phyloP scores from a whole-genome alignment of 768 basidiomycete species.

The Mycena pura region DNA sequence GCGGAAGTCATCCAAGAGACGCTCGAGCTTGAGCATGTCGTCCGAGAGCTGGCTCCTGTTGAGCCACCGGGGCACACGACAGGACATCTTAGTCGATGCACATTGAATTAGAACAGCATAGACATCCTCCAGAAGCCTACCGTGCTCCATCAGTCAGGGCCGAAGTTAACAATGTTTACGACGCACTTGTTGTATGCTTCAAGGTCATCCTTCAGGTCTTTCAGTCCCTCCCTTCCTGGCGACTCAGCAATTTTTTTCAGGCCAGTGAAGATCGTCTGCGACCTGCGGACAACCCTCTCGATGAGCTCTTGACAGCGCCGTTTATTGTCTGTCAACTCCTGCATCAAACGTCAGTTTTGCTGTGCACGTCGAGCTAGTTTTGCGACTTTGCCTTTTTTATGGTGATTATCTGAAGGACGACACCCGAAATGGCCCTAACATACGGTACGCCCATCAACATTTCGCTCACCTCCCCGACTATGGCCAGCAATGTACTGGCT shows the following conservation, averaged over 20 bases:
- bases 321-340: slow-evolving; percentile 25
- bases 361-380: slow-evolving; percentile 4
- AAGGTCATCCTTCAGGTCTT: slow-evolving; percentile 22
- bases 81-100: slow-evolving; percentile 16
- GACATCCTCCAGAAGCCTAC: slow-evolving; percentile 12
- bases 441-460: slow-evolving; percentile 19
- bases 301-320: slow-evolving; percentile 26
- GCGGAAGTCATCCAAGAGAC: slow-evolving; percentile 25
- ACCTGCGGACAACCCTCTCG: slow-evolving; percentile 24
- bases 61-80: slow-evolving; percentile 20
- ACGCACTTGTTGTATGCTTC: slow-evolving; percentile 14
- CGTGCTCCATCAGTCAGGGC: neutral
- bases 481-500: slow-evolving; percentile 15
- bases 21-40: slow-evolving; percentile 26
- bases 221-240: slow-evolving; percentile 17
- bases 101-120: slow-evolving; percentile 20
- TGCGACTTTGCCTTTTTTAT: slow-evolving; percentile 22
- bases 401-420: slow-evolving; percentile 23
- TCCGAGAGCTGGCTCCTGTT: slow-evolving; percentile 22
- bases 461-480: slow-evolving; percentile 21
- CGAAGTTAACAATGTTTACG: no score
- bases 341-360: neutral
- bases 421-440: slow-evolving; percentile 18
- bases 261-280: slow-evolving; percentile 18
- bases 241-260: slow-evolving; percentile 14